A percentile compares a stretch with the other conserved stretches of the same genome.
These are phyloP conservation scores for Rubroboletus pulcherrimus DNA, from an alignment of 768 basidiomycete genomes.

Conservation along the genomic window DNA sequence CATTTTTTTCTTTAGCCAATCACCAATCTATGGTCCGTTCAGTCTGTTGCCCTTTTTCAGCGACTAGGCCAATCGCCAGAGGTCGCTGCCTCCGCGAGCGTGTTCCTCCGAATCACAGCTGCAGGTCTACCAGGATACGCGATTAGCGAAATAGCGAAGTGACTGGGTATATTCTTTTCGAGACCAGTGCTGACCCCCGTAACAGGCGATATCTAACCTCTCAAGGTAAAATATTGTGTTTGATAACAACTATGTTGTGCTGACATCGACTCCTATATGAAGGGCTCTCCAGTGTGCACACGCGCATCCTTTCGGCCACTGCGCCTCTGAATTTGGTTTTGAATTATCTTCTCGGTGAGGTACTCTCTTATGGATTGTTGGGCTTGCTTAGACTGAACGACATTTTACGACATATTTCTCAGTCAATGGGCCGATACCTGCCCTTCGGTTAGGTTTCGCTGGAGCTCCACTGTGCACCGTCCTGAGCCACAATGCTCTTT, in stretches of 20 bases:
- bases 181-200: background rate
- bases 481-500: conserved; percentile 25
- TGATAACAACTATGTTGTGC: background rate
- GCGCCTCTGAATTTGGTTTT: conserved; percentile 22
- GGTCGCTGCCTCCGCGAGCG: conserved; percentile 37
- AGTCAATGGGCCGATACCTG: conserved; percentile 27
- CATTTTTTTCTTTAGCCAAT: conserved; percentile 15
- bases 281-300: conserved; percentile 25
- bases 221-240: conserved; percentile 11
- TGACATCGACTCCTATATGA: background rate
- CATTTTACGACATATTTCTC: background rate
- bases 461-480: conserved; percentile 28
- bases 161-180: background rate
- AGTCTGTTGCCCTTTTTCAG: conserved; percentile 37
- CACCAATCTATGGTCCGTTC: conserved; percentile 18
- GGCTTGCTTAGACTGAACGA: background rate
- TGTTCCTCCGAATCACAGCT: conserved; percentile 38
- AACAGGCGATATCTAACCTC: conserved; percentile 19
- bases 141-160: conserved; percentile 40
- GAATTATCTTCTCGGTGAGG: conserved; percentile 27
- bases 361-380: background rate
- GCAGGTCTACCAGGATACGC: conserved; percentile 47
- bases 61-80: conserved; percentile 35
- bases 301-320: conserved; percentile 19
- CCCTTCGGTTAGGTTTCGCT: conserved; percentile 24